These are phyloP conservation scores for Cymodocea nodosa DNA, from an alignment of 116 monocot species.

Conservation along the genomic window DNA sequence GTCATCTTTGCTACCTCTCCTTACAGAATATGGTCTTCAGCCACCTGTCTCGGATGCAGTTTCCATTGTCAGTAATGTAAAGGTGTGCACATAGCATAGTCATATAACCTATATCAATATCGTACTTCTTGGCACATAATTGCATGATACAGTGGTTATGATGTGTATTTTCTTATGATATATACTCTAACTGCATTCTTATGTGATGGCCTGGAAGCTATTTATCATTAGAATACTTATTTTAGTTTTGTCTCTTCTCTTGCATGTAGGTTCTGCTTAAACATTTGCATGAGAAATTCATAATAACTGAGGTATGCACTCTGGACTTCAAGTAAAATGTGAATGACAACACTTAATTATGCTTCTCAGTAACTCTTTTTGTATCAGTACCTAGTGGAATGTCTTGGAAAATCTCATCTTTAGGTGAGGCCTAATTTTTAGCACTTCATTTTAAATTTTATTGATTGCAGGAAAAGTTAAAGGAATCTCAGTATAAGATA, in stretches of 20 bases:
- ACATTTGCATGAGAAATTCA: slow-evolving; percentile 85
- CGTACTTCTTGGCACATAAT: background rate
- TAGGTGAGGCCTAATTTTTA: background rate
- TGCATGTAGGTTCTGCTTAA: slow-evolving; percentile 65
- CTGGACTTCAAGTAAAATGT: background rate
- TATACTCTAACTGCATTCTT: background rate
- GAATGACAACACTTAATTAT: background rate
- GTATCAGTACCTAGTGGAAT: background rate
- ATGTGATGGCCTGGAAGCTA: background rate
- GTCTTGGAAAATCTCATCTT: background rate
- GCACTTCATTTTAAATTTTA: background rate
- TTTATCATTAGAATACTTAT: background rate
- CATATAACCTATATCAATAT: background rate
- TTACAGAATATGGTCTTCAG: slow-evolving; percentile 76
- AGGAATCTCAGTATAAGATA: slow-evolving; percentile 81
- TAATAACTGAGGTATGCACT: slow-evolving; percentile 56
- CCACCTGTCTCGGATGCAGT: slow-evolving; percentile 73
- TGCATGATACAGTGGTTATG: too few relatives aligned
- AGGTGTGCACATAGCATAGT: slow-evolving; percentile 11
- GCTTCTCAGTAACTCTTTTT: background rate
- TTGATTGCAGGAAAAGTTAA: slow-evolving; percentile 73
- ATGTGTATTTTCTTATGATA: background rate
- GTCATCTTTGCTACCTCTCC: slow-evolving; percentile 84
- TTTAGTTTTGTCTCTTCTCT: background rate
- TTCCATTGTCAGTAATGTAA: slow-evolving; percentile 77